Evolutionary conservation across 371 early-diverging fungal genomes (phyloP).

Genomic region (Umbelopsis sp.): DNA sequence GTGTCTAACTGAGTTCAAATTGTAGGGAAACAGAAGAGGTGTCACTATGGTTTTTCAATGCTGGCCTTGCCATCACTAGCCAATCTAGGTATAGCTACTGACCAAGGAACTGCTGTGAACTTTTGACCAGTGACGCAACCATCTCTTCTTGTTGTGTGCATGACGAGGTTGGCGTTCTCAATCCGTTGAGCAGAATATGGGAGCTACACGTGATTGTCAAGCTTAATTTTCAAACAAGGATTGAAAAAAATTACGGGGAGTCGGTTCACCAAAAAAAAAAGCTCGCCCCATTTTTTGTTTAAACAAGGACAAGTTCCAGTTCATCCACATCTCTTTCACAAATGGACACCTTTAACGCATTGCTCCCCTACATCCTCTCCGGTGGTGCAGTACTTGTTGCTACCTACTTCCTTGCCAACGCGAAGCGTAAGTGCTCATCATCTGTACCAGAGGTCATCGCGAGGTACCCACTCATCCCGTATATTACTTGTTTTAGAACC

Average conservation of each 20-base stretch:
- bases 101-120: no score
- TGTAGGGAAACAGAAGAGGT: no score
- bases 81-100: neutral
- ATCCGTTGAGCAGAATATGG: no score
- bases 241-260: neutral
- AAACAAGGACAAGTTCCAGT: neutral
- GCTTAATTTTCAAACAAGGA: neutral
- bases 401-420: slow-evolving; percentile 44
- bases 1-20: no score
- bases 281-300: slow-evolving; percentile 15
- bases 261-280: no score
- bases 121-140: no score
- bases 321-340: slow-evolving; percentile 16
- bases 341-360: slow-evolving; percentile 45
- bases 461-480: neutral
- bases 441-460: neutral
- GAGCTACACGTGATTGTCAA: slow-evolving; percentile 10
- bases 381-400: slow-evolving; percentile 46
- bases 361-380: slow-evolving; percentile 47
- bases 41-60: no score
- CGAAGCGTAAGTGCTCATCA: slow-evolving; percentile 29
- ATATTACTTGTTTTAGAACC: slow-evolving; percentile 30
- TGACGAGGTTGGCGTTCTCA: no score
- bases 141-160: no score
- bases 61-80: no score